A percentile compares a stretch with the other conserved stretches of the same genome.
Evolutionary conservation across 352 stramenopile genomes (phyloP).

Genomic region (Aphanomyces cochlioides): DNA sequence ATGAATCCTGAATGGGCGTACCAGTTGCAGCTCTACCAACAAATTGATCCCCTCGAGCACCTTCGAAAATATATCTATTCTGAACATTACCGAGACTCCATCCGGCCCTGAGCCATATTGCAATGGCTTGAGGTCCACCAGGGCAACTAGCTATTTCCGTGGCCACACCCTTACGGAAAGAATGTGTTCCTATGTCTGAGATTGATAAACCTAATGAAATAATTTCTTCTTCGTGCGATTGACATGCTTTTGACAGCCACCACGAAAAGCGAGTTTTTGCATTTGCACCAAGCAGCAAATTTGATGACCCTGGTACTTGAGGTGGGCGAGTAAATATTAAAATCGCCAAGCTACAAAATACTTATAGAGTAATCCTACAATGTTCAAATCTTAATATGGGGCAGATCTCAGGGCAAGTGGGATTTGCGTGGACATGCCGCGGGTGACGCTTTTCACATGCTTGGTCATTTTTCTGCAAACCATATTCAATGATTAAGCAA

Average conservation of each 20-base stretch:
- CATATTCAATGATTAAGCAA: background rate
- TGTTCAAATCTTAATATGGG: background rate
- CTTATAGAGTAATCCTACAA: background rate
- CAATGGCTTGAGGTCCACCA: background rate
- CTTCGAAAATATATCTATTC: background rate
- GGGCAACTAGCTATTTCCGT: background rate
- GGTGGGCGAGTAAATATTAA: background rate
- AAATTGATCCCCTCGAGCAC: conserved; percentile 1
- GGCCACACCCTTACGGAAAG: background rate
- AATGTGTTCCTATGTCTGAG: background rate
- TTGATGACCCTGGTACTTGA: background rate
- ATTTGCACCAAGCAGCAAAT: background rate
- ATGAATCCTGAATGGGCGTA: background rate
- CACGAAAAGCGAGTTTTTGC: background rate
- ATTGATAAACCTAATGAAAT: background rate
- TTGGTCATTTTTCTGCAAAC: background rate
- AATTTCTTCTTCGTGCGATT: background rate
- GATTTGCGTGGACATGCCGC: background rate
- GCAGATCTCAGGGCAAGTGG: conserved; percentile 4
- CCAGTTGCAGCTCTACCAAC: background rate
- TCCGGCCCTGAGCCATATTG: background rate
- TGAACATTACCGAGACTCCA: background rate
- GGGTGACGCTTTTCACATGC: background rate
- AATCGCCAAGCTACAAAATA: background rate
- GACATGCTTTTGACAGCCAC: background rate